Conservation (phyloP, 352 stramenopile genomes). For the Phytophthora megakarya region DNA sequence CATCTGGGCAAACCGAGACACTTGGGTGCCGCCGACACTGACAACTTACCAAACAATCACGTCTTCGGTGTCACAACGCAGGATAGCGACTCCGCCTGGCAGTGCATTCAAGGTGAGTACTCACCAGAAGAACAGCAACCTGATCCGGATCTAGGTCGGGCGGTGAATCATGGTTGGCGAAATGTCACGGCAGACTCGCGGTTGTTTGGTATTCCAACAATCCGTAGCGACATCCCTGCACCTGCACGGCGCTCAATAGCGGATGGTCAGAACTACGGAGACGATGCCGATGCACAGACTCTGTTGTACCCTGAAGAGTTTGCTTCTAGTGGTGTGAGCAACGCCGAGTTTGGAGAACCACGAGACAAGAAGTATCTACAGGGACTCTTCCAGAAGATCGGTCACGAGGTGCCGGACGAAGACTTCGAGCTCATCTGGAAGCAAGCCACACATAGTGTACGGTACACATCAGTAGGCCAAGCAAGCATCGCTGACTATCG, state of each 20-base stretch:
- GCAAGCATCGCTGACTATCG: conserved; percentile 76
- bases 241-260: conserved; percentile 80
- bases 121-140: conserved; percentile 79
- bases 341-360: conserved; percentile 83
- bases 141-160: conserved; percentile 80
- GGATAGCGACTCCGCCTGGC: conserved; percentile 56
- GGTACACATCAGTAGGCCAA: conserved; percentile 46
- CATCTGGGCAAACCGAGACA: conserved; percentile 76
- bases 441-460: conserved; percentile 46
- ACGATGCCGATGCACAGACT: conserved; percentile 79
- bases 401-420: conserved; percentile 59
- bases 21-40: conserved; percentile 45
- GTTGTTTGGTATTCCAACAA: conserved; percentile 84
- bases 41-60: conserved; percentile 50
- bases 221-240: conserved; percentile 83
- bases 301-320: conserved; percentile 89
- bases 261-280: conserved; percentile 91
- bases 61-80: conserved; percentile 69
- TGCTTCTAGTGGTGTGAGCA: conserved; percentile 73
- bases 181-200: conserved; percentile 65
- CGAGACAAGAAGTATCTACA: conserved; percentile 64
- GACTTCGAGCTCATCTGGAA: conserved; percentile 79
- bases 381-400: conserved; percentile 73
- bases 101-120: conserved; percentile 88
- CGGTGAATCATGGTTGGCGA: conserved; percentile 87